phyloP scores from a whole-genome alignment of 75 land plant species.

The Picea sitchensis region DNA sequence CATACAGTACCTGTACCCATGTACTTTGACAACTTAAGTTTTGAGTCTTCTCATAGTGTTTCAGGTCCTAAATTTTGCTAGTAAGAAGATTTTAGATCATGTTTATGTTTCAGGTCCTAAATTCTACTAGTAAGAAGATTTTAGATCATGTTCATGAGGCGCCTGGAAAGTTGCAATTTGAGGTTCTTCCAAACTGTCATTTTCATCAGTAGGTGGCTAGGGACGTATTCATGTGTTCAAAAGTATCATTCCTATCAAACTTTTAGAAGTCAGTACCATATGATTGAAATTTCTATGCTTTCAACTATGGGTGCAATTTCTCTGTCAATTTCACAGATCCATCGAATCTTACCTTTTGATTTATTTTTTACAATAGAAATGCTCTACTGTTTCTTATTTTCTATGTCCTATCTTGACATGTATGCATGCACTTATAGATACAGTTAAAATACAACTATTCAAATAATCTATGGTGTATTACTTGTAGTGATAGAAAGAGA shows the following conservation, averaged over 20 bases:
- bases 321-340: background rate
- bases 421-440: background rate
- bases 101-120: too few species aligned
- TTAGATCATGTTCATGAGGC: too few species aligned
- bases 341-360: background rate
- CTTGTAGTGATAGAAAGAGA: background rate
- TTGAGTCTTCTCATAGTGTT: too few species aligned
- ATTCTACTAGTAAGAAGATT: too few species aligned
- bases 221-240: background rate
- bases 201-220: background rate
- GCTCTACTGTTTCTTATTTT: background rate
- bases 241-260: background rate
- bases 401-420: background rate
- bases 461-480: background rate
- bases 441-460: background rate
- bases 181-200: background rate
- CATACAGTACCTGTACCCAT: too few species aligned
- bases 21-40: too few species aligned
- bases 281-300: background rate
- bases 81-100: too few species aligned
- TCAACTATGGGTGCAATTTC: background rate
- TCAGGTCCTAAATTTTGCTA: too few species aligned
- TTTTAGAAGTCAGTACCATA: background rate
- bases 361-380: background rate
- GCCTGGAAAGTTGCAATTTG: too few species aligned